Evolutionary conservation across 139 green algal species (phyloP), one percentile per base, ranked within the genome.

Genomic region (Chlamydomonas sp.): DNA sequence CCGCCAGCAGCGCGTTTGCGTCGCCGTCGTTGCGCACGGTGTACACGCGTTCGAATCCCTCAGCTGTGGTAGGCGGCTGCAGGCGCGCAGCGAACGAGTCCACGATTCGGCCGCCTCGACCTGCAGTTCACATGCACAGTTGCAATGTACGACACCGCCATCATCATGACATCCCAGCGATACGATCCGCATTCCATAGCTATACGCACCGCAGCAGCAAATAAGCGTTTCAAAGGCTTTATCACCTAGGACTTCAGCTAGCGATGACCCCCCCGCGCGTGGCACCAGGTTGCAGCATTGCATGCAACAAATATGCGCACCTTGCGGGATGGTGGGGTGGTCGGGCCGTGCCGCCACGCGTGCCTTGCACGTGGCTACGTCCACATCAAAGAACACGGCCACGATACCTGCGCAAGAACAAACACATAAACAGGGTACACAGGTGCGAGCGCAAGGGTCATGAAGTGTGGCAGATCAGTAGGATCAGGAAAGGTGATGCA

Each of bases 351-450:
- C 79, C 31, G 31, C 68, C 68, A 91, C 83, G 4, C 88, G 82
- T 5, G 49, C 20, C 75, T 89, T 68, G 63, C 88, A 91, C n/a
- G 59, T 14, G 6, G 17, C 60, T 1, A 64, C 67, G 7, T 63
- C 20, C n/a, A 91, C 88, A n/a, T 91, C 88, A 57, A 91, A 91
- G 83, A 82, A 76, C 1, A 91, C 88, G 73, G 88, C 88, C 73
- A 91, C 83, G 1, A 91, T 74, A 59, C 88, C 88, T 90, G 66
- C 9, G 31, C 31, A 49, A 49, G 31, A 49, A 49, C 31, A 49
- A 49, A 49, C 31, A 49, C 31, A 49, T 49, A 49, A 49, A 49
- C 31, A 49, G 31, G 31, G 31, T 49, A 59, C 14, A 62, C 31
- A 79, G 74, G 74, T 57, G 74, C 20, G 20, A 16, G 74, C 20